phyloP scores from a whole-genome alignment of 164 flowering plant genomes.

The Malania oleifera region DNA sequence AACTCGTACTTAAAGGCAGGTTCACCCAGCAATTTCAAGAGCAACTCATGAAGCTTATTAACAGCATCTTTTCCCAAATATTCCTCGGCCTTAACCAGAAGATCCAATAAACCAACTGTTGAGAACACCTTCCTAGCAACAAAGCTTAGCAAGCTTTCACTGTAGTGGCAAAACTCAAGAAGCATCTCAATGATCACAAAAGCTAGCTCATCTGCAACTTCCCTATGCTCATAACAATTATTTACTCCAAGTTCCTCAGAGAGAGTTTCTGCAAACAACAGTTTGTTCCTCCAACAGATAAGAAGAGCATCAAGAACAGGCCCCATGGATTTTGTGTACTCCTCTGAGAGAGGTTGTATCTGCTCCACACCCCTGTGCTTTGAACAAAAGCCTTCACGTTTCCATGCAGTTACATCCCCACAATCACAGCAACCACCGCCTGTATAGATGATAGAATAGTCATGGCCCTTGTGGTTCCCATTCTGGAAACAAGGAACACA shows the following conservation, averaged over 20 bases:
- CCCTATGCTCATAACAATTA: slow-evolving; percentile 21
- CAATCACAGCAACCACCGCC: slow-evolving; percentile 99
- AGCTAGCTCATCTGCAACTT: slow-evolving; percentile 51
- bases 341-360: slow-evolving; percentile 72
- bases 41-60: slow-evolving; percentile 72
- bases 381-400: slow-evolving; percentile 91
- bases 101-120: slow-evolving; percentile 53
- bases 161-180: slow-evolving; percentile 70
- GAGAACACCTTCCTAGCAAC: slow-evolving; percentile 51
- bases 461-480: slow-evolving; percentile 89
- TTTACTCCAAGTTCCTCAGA: slow-evolving; percentile 18
- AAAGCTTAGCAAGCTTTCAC: slow-evolving; percentile 93
- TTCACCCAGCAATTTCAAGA: slow-evolving; percentile 82
- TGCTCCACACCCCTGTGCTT: slow-evolving; percentile 91
- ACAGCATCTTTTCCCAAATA: slow-evolving; percentile 39
- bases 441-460: slow-evolving; percentile 78
- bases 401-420: slow-evolving; percentile 98
- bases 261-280: slow-evolving; percentile 31
- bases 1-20: slow-evolving; percentile 88
- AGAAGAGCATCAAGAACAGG: slow-evolving; percentile 72
- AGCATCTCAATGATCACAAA: slow-evolving; percentile 68
- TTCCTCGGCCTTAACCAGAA: slow-evolving; percentile 74
- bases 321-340: slow-evolving; percentile 51
- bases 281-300: slow-evolving; percentile 52
- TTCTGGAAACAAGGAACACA: slow-evolving; percentile 95